These are phyloP conservation scores for Saraca asoca DNA, from an alignment of 331 rosid species.

Conservation along the genomic window DNA sequence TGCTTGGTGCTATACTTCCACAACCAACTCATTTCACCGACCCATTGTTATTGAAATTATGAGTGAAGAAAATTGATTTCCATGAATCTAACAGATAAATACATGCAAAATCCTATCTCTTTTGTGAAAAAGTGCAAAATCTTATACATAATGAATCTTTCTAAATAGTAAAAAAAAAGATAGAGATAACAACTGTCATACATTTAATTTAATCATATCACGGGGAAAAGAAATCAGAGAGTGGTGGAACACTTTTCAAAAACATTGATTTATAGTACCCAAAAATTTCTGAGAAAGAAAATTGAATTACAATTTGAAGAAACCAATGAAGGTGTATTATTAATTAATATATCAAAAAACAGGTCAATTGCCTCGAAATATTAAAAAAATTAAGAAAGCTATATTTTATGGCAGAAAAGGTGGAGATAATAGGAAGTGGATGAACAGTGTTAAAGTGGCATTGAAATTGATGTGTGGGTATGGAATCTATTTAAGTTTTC, in stretches of 20 bases:
- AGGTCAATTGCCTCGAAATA: background rate
- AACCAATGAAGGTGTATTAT: constrained; percentile 13
- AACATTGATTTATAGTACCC: too few species aligned
- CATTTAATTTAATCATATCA: too few species aligned
- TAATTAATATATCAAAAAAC: background rate
- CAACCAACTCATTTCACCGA: constrained; percentile 40
- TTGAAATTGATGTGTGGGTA: constrained; percentile 40
- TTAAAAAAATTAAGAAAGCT: background rate
- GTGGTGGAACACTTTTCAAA: too few species aligned
- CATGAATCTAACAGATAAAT: background rate
- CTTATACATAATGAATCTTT: too few species aligned
- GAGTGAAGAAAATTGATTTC: background rate
- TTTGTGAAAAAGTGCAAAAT: too few species aligned
- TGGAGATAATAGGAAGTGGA: background rate
- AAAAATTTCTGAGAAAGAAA: constrained; percentile 13
- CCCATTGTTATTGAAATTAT: constrained; percentile 37
- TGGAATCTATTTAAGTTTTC: constrained; percentile 45
- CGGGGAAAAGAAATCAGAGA: too few species aligned
- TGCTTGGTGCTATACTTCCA: constrained; percentile 39
- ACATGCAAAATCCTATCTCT: too few species aligned
- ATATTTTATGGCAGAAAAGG: constrained; percentile 8
- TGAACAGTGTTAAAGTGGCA: constrained; percentile 12
- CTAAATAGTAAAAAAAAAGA: too few species aligned
- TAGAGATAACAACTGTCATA: too few species aligned
- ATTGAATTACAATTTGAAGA: constrained; percentile 23